phyloP scores from a whole-genome alignment of 306 rosid genomes.

The Casuarina glauca region DNA sequence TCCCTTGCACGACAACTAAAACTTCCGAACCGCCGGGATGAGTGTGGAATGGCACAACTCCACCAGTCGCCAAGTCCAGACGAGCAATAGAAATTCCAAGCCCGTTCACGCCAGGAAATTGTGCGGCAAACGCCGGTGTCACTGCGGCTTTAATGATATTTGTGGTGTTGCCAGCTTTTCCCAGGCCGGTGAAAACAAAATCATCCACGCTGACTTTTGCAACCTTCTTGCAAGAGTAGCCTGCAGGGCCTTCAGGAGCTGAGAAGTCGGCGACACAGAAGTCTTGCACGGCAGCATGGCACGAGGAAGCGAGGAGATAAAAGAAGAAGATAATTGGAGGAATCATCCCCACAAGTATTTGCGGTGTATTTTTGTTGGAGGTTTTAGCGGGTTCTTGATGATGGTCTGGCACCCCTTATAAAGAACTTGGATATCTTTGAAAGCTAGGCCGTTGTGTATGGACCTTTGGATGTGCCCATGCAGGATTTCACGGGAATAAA shows the following conservation, averaged over 20 bases:
- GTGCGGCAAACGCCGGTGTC: constrained; percentile 60
- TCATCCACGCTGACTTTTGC: constrained; percentile 49
- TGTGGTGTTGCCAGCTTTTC: constrained; percentile 62
- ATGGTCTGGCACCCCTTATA: neutral
- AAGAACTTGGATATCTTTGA: neutral
- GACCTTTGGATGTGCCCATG: neutral
- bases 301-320: constrained; percentile 35
- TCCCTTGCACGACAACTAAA: constrained; percentile 46
- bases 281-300: constrained; percentile 64
- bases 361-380: neutral
- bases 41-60: constrained; percentile 78
- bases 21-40: constrained; percentile 73
- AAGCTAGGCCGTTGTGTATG: neutral
- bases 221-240: constrained; percentile 67
- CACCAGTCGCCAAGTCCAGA: constrained; percentile 53
- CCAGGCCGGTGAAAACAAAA: constrained; percentile 60
- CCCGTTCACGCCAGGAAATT: constrained; percentile 71
- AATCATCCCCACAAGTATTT: constrained; percentile 37
- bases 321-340: constrained; percentile 38
- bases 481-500: neutral
- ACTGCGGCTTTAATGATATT: constrained; percentile 71
- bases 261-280: constrained; percentile 74
- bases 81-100: constrained; percentile 69
- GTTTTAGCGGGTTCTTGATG: neutral
- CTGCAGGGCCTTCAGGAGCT: constrained; percentile 57